phyloP scores from a whole-genome alignment of 768 basidiomycete genomes.

The Tulasnella sp. region DNA sequence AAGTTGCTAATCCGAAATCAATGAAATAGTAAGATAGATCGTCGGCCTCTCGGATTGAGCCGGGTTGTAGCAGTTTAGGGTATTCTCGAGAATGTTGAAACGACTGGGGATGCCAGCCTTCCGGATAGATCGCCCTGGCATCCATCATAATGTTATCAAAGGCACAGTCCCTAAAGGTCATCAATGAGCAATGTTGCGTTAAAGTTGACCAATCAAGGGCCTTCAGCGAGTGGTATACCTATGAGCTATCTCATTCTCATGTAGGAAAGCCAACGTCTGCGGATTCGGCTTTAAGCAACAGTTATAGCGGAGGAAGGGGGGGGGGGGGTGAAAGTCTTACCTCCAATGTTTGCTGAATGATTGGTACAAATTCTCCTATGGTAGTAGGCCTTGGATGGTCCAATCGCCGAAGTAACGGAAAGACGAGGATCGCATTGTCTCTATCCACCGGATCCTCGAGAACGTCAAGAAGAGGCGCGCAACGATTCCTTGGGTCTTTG shows the following conservation, averaged over 20 bases:
- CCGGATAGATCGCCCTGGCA: neutral
- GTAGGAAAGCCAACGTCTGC: conserved; percentile 7
- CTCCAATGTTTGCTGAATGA: conserved; percentile 4
- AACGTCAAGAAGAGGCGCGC: neutral
- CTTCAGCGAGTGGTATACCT: neutral
- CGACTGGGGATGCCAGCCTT: conserved; percentile 5
- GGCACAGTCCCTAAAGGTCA: neutral
- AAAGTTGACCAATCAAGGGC: neutral
- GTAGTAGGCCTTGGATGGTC: neutral
- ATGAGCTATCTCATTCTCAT: conserved; percentile 8
- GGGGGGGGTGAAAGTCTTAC: neutral
- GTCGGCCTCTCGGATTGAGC: neutral
- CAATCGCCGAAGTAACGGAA: neutral
- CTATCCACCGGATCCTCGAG: neutral
- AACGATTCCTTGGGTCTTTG: neutral
- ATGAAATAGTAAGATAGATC: conserved; percentile 6
- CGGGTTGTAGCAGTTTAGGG: neutral
- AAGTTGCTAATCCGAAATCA: conserved; percentile 7
- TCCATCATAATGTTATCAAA: conserved; percentile 13
- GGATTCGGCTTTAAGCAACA: neutral
- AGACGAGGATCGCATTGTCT: neutral
- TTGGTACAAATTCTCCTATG: neutral
- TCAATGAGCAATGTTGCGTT: neutral
- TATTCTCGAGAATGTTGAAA: neutral
- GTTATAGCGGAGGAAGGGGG: neutral